phyloP scores from a whole-genome alignment of 2,329 filamentous ascomycete genomes.

The Myriosclerotinia duriaeana region DNA sequence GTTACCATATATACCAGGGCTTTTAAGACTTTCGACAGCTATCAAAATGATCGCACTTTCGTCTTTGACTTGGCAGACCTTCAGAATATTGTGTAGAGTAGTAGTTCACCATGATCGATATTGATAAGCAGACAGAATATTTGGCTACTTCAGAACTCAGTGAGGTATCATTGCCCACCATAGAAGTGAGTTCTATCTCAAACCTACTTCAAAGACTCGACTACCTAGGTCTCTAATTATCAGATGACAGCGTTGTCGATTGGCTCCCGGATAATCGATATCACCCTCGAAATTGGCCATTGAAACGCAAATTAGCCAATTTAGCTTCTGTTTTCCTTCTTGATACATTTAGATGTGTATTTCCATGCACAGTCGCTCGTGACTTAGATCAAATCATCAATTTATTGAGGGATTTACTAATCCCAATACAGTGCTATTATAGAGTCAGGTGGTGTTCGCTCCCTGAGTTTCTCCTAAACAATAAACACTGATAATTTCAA shows the following conservation, averaged over 20 bases:
- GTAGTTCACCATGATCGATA: conserved; percentile 4
- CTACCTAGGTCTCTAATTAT: conserved; percentile 7
- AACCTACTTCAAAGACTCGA: conserved; percentile 7
- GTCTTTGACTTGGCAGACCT: not conserved
- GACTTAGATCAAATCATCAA: not conserved
- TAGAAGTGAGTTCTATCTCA: not conserved
- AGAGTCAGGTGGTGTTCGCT: conserved; percentile 16
- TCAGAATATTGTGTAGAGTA: not conserved
- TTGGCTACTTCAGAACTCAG: not conserved
- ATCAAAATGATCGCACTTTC: not conserved
- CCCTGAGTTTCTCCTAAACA: not conserved
- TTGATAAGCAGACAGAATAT: not conserved
- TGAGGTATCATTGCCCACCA: not conserved
- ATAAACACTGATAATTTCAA: not conserved
- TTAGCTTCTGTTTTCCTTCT: conserved; percentile 17
- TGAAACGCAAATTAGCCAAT: conserved; percentile 5
- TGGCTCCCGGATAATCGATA: conserved; percentile 14
- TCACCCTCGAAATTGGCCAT: conserved; percentile 16
- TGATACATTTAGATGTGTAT: conserved; percentile 16
- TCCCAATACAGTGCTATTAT: conserved; percentile 4
- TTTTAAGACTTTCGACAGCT: not conserved
- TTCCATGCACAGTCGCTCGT: not conserved
- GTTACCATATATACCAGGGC: not conserved
- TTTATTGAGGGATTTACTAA: not conserved
- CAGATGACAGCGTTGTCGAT: not conserved